Conservation (phyloP, 352 stramenopile species). For the Phytophthora multivora region DNA sequence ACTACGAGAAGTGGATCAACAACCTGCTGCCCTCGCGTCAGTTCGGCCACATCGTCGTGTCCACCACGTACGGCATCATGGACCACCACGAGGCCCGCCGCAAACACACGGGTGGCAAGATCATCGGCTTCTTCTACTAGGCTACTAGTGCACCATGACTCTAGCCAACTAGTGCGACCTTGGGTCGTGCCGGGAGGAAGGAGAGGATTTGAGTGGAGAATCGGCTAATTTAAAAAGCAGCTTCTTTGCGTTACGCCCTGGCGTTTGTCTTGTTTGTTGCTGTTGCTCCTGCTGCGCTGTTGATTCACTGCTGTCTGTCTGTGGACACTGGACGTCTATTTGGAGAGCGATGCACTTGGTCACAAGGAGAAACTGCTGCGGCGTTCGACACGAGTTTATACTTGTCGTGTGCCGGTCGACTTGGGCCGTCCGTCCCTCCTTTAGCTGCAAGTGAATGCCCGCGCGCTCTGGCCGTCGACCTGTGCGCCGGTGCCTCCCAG, state of each 20-base stretch:
- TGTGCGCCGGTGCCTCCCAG: conserved; percentile 4
- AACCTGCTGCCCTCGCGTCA: conserved; percentile 98
- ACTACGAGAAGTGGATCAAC: conserved; percentile 99
- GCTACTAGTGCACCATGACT: conserved; percentile 12
- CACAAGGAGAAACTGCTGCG: conserved; percentile 20
- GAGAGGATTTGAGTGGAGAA: conserved; percentile 39
- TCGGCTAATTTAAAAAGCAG: conserved; percentile 31
- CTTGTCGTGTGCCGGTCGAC: neutral
- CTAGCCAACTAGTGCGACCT: conserved; percentile 25
- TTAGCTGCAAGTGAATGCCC: conserved; percentile 24
- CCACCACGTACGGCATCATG: conserved; percentile 92
- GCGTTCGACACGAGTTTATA: conserved; percentile 11
- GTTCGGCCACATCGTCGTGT: conserved; percentile 98
- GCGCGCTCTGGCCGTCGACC: conserved; percentile 15
- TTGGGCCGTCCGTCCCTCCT: conserved; percentile 3
- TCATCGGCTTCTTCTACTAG: conserved; percentile 99
- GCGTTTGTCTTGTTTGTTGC: neutral
- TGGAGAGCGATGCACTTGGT: neutral
- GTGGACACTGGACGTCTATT: neutral
- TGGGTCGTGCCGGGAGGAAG: conserved; percentile 20
- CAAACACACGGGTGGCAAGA: conserved; percentile 99
- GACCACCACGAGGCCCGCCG: conserved; percentile 95
- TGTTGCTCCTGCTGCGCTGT: neutral
- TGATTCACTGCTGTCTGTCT: neutral
- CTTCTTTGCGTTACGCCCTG: conserved; percentile 27